Conservation (phyloP, 2,329 filamentous ascomycete species). For the Epichloe festucae region DNA sequence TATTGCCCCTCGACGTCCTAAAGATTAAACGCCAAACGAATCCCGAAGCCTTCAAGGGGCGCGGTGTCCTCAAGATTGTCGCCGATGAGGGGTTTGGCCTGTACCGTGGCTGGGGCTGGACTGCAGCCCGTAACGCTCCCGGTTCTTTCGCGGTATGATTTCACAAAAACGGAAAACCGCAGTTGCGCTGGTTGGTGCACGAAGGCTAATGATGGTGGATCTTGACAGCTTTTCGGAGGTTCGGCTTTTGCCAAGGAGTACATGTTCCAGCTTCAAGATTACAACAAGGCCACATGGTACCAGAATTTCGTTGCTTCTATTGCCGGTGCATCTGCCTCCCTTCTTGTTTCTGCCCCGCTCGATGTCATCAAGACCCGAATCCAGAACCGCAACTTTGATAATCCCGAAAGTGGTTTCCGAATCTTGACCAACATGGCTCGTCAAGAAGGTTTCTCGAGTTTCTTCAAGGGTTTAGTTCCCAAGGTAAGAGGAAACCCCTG, state of each 20-base stretch:
- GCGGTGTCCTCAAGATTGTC: constrained; percentile 80
- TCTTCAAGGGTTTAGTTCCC: constrained; percentile 96
- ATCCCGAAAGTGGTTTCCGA: constrained; percentile 85
- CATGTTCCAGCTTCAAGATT: constrained; percentile 76
- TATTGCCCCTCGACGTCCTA: constrained; percentile 88
- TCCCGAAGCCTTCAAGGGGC: constrained; percentile 91
- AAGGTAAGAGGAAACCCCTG: constrained; percentile 42
- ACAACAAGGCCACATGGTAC: constrained; percentile 87
- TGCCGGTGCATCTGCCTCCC: constrained; percentile 85
- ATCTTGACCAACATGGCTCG: constrained; percentile 89
- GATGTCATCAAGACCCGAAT: constrained; percentile 98
- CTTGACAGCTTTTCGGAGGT: constrained; percentile 80
- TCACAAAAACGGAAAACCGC: not conserved
- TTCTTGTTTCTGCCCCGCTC: constrained; percentile 87
- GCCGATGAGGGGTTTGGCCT: constrained; percentile 89
- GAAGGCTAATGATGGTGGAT: not conserved
- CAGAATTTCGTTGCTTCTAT: constrained; percentile 98
- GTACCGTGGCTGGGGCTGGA: constrained; percentile 96
- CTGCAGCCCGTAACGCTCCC: constrained; percentile 88
- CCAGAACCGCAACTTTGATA: constrained; percentile 97
- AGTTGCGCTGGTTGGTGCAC: not conserved
- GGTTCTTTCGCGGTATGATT: constrained; percentile 82
- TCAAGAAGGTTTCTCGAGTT: constrained; percentile 72
- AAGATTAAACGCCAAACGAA: constrained; percentile 99
- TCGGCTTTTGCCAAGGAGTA: constrained; percentile 97